A percentile compares a stretch with the other conserved stretches of the same genome.
Evolutionary conservation across 2,329 filamentous ascomycete genomes (phyloP).

Genomic region (Penicillium sp.): DNA sequence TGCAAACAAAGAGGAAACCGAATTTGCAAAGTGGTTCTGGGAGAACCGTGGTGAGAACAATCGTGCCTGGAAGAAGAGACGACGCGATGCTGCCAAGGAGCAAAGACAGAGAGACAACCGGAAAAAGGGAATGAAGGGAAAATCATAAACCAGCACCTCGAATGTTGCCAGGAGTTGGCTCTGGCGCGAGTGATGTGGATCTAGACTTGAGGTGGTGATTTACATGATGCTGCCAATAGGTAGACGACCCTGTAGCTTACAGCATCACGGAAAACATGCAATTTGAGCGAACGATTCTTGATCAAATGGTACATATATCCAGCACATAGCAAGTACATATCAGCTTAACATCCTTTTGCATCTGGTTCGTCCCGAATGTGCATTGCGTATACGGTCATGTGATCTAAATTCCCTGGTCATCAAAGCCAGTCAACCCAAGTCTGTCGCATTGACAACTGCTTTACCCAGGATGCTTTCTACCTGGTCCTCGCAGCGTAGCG

Average conservation of each 20-base stretch:
- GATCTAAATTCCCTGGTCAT: constrained; percentile 14
- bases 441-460: constrained; percentile 3
- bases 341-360: too few relatives aligned
- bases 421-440: not conserved
- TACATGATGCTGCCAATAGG: not conserved
- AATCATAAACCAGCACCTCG: constrained; percentile 21
- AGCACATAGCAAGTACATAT: not conserved
- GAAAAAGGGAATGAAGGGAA: constrained; percentile 47
- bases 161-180: not conserved
- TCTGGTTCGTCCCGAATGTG: not conserved
- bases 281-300: not conserved
- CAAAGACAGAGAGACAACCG: constrained; percentile 61
- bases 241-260: not conserved
- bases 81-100: constrained; percentile 60
- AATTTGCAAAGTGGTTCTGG: constrained; percentile 64
- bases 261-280: not conserved
- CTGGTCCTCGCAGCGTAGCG: constrained; percentile 22
- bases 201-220: not conserved
- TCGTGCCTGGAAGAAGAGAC: constrained; percentile 53
- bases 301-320: not conserved
- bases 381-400: constrained; percentile 11
- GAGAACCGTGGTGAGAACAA: constrained; percentile 52
- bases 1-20: constrained; percentile 47
- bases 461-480: constrained; percentile 16
- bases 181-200: not conserved